Base-by-base conservation (phyloP, 2,329 filamentous ascomycete species). In the Penicillium sp. region DNA sequence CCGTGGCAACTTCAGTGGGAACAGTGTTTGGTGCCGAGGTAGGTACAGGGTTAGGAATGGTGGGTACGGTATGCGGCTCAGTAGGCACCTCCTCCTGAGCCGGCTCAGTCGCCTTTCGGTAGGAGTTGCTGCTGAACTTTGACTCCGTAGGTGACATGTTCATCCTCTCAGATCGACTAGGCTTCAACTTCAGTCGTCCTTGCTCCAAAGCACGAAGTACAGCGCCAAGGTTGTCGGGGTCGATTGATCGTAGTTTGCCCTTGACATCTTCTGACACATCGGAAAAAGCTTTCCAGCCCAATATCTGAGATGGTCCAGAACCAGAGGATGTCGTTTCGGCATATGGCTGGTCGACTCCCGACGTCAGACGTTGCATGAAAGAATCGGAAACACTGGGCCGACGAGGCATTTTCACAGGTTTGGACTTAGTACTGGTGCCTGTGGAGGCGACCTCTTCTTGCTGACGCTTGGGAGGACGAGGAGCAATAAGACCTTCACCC, bases 231-330 rank as follows among this genome's bases (percentile, higher is more conserved):
- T 76, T 73, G 14, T 74, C 69, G 0, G 71, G 69, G 21, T 73
- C 70, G 31, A 77, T 68, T 7, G 69, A 70, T n/a, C 69, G 69
- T 43, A 76, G 64, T 55, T 75, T 77, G 55, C 66, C 71, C 65
- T 73, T 71, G 1, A 71, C 67, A 49, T 75, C 73, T 23, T 77
- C 74, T 7, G 74, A 75, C 14, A 71, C 64, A 31, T 76, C 72
- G 3, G 72, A 68, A 23, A 71, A 68, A 13, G 67, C 66, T 54
- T 76, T 74, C 62, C 60, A 64, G 16, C 58, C 62, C 31, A 62
- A 29, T 44, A 57, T 57, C 43, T 61, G 60, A 29, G 57, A 59
- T 35, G 61, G 58, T 23, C 59, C 62, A 9, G 60, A 62, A 3
- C 29, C 52, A 3, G 56, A 61, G 19, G 62, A 62, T 42, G 61